phyloP scores from a whole-genome alignment of 345 rosid species.

The Clarkia xantiana region DNA sequence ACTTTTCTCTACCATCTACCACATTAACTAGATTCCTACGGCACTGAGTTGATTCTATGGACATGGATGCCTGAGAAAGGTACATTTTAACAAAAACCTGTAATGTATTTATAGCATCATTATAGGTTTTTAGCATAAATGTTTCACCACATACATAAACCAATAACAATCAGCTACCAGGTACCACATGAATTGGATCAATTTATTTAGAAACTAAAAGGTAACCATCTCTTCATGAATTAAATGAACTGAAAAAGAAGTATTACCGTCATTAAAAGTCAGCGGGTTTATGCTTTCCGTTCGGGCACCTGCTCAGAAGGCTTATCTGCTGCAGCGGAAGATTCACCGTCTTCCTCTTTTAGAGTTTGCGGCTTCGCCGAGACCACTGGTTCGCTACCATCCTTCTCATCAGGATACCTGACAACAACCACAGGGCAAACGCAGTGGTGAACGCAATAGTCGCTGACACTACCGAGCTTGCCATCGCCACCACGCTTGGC shows the following conservation, averaged over 20 bases:
- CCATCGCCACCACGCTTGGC: conserved; percentile 25
- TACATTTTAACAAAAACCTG: no score
- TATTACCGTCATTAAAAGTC: conserved; percentile 1
- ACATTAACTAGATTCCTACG: no score
- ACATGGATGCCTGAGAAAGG: no score
- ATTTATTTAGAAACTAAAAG: no score
- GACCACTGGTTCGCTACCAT: conserved; percentile 7
- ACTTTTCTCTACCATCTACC: no score
- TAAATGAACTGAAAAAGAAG: not conserved
- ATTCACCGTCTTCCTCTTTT: conserved; percentile 4
- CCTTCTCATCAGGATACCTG: conserved; percentile 28
- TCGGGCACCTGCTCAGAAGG: not conserved
- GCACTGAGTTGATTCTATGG: no score
- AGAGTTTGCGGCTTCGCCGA: conserved; percentile 1
- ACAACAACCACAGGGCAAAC: conserved; percentile 32
- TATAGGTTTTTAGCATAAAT: no score
- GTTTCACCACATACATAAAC: no score
- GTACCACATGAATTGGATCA: no score
- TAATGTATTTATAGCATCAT: no score
- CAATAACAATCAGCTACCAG: no score
- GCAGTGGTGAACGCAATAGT: conserved; percentile 32
- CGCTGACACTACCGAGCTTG: conserved; percentile 28
- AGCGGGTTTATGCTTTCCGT: not conserved
- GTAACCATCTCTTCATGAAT: no score
- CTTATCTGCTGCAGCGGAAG: not conserved